These are phyloP conservation scores for Vitis riparia DNA, from an alignment of 164 flowering plant genomes.

Conservation along the genomic window DNA sequence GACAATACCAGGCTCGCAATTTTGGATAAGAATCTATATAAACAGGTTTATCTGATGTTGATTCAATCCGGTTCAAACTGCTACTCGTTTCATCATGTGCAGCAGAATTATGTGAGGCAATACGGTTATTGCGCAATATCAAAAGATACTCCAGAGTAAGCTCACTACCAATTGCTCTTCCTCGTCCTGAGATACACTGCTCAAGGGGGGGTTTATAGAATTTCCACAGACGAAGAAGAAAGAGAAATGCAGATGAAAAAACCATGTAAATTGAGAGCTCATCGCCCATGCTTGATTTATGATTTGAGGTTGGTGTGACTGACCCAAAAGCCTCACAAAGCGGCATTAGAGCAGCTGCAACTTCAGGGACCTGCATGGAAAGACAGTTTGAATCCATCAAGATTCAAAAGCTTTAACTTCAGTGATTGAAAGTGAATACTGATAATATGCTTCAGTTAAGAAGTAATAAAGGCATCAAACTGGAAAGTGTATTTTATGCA, in stretches of 20 bases:
- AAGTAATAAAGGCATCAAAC: too few species aligned
- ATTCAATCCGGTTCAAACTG: slow-evolving; percentile 19
- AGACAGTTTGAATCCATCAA: neutral
- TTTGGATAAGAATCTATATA: slow-evolving; percentile 79
- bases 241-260: slow-evolving; percentile 83
- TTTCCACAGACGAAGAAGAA: slow-evolving; percentile 86
- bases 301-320: slow-evolving; percentile 42
- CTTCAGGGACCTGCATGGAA: slow-evolving; percentile 68
- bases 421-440: too few species aligned
- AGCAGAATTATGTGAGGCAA: slow-evolving; percentile 29
- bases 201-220: slow-evolving; percentile 84
- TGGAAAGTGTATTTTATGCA: too few species aligned
- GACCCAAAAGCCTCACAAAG: slow-evolving; percentile 93
- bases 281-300: slow-evolving; percentile 39
- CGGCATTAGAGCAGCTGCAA: slow-evolving; percentile 86
- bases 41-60: slow-evolving; percentile 43
- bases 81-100: slow-evolving; percentile 20
- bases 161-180: slow-evolving; percentile 43
- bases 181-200: slow-evolving; percentile 40
- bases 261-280: slow-evolving; percentile 61
- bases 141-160: slow-evolving; percentile 77
- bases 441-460: too few species aligned
- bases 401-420: neutral
- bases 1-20: slow-evolving; percentile 79
- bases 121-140: slow-evolving; percentile 54